These are phyloP conservation scores for Venustampulla echinocandica DNA, from an alignment of 495 filamentous ascomycete species.

Conservation along the genomic window DNA sequence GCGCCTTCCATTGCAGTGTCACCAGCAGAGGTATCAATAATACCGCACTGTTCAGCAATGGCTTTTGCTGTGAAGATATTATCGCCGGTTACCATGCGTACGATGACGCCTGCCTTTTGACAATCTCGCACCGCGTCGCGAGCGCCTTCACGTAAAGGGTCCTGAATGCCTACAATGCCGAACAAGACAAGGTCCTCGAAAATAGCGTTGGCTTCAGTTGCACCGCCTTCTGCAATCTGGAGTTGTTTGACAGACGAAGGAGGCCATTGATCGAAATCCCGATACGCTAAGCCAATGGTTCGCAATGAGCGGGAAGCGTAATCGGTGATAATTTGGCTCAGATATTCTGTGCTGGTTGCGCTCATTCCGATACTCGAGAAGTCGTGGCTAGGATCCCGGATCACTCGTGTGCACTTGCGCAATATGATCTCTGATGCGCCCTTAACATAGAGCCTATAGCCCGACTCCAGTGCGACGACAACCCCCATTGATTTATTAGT, in stretches of 20 bases:
- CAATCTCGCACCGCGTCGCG: constrained; percentile 63
- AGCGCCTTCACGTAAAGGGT: constrained; percentile 75
- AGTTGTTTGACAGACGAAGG: no score
- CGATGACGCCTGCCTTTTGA: constrained; percentile 63
- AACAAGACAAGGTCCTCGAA: constrained; percentile 68
- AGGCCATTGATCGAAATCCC: constrained; percentile 84
- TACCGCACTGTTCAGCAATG: constrained; percentile 73
- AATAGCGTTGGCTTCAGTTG: constrained; percentile 65
- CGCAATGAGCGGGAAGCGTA: constrained; percentile 79
- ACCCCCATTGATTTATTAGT: constrained; percentile 77
- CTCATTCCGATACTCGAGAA: constrained; percentile 35
- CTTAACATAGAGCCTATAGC: constrained; percentile 65
- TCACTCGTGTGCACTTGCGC: constrained; percentile 54
- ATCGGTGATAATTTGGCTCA: constrained; percentile 55
- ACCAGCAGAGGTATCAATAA: constrained; percentile 56
- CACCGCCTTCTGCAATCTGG: constrained; percentile 53
- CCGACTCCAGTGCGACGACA: constrained; percentile 53
- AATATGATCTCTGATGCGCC: constrained; percentile 79
- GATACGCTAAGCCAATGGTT: constrained; percentile 75
- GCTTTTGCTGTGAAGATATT: constrained; percentile 70
- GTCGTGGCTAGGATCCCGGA: constrained; percentile 44
- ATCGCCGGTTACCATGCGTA: constrained; percentile 85
- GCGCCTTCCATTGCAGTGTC: constrained; percentile 75
- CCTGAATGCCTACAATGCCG: constrained; percentile 74
- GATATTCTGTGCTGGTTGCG: constrained; percentile 43